Percentiles rank a stretch among this genome's conserved stretches.
phyloP scores from a whole-genome alignment of 345 rosid species.

The Passiflora organensis region DNA sequence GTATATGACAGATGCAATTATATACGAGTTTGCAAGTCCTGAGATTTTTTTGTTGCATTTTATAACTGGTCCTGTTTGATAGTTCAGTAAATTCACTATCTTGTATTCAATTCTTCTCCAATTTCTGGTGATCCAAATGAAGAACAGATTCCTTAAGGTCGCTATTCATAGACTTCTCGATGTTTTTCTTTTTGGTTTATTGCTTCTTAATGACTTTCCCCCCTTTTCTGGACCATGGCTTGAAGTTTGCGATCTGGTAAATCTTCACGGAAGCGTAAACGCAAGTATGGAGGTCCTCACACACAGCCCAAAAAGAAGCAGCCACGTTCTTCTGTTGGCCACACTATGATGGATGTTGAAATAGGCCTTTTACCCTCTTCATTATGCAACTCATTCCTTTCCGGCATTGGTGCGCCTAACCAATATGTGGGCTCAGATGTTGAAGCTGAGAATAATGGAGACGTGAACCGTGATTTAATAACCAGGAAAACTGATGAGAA shows the following conservation, averaged over 20 bases:
- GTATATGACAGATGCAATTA: neutral
- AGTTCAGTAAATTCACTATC: no score
- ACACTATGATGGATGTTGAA: slow-evolving; percentile 26
- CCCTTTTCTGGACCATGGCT: slow-evolving; percentile 7
- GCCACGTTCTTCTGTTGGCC: slow-evolving; percentile 31
- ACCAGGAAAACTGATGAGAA: slow-evolving; percentile 38
- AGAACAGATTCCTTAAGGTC: neutral
- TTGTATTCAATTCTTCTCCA: no score
- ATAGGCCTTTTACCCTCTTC: slow-evolving; percentile 28
- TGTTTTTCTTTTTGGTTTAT: neutral
- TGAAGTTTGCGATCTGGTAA: slow-evolving; percentile 70
- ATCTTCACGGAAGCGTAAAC: slow-evolving; percentile 76
- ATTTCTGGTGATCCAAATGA: neutral
- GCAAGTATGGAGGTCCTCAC: slow-evolving; percentile 52
- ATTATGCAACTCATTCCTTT: slow-evolving; percentile 32
- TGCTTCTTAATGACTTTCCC: neutral
- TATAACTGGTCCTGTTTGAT: neutral
- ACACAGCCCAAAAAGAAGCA: slow-evolving; percentile 74
- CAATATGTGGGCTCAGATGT: slow-evolving; percentile 29
- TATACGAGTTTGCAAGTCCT: neutral
- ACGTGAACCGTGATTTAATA: slow-evolving; percentile 24
- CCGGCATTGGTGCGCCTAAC: slow-evolving; percentile 24
- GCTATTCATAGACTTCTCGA: neutral
- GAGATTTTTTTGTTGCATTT: neutral
- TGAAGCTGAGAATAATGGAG: slow-evolving; percentile 31